Evolutionary conservation across 2,329 filamentous ascomycete genomes (phyloP).

Genomic region (Trichoderma sp.): DNA sequence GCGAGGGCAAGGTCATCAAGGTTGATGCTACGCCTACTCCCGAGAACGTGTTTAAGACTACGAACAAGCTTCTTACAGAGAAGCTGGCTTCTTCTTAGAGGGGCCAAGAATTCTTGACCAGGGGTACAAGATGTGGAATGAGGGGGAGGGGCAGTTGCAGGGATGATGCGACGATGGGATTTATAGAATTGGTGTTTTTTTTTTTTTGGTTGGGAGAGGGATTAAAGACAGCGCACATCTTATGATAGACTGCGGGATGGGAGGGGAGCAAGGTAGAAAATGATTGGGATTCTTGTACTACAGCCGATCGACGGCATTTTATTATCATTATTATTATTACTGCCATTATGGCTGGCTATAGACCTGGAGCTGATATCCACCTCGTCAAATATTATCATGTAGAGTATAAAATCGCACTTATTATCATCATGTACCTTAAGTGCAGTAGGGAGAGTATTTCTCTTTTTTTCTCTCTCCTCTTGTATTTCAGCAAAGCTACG

Average conservation of each 20-base stretch:
- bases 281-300: constrained; percentile 12
- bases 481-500: background rate
- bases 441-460: background rate
- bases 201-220: background rate
- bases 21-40: constrained; percentile 68
- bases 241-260: background rate
- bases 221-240: constrained; percentile 3
- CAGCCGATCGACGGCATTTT: background rate
- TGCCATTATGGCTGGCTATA: background rate
- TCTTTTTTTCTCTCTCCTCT: background rate
- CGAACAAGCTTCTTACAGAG: constrained; percentile 48
- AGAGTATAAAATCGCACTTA: background rate
- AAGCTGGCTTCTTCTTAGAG: constrained; percentile 37
- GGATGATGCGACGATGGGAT: background rate
- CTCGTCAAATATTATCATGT: background rate
- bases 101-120: background rate
- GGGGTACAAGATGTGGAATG: background rate
- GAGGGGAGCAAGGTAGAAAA: background rate
- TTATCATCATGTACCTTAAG: background rate
- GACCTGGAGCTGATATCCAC: background rate
- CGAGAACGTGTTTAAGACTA: constrained; percentile 57
- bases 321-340: background rate
- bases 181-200: constrained; percentile 8
- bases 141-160: background rate
- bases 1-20: constrained; percentile 74